These are phyloP conservation scores for Mallotus japonicus DNA, from an alignment of 441 rosid species.

Conservation along the genomic window DNA sequence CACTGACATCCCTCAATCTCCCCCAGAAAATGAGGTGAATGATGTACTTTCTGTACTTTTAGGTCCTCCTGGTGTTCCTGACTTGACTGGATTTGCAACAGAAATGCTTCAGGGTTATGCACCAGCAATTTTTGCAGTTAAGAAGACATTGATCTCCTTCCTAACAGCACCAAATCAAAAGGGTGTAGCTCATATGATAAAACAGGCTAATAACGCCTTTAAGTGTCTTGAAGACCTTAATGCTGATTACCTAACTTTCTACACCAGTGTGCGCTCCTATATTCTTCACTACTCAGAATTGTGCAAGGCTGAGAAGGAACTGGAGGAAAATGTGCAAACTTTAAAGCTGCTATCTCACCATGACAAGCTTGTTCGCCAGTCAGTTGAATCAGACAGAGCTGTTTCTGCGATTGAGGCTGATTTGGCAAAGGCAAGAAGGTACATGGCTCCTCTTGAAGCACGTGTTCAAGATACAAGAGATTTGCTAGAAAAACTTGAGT, in stretches of 20 bases:
- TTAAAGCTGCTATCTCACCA: background rate
- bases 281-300: background rate
- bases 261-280: background rate
- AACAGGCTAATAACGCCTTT: background rate
- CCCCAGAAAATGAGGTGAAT: background rate
- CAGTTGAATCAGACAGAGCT: background rate
- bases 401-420: background rate
- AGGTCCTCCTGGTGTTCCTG: background rate
- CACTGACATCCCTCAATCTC: background rate
- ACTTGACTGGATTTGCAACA: background rate
- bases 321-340: background rate
- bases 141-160: background rate
- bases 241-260: slow-evolving; percentile 1
- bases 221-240: background rate
- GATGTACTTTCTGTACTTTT: slow-evolving; percentile 1
- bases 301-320: background rate
- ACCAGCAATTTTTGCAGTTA: background rate
- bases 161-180: background rate
- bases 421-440: background rate
- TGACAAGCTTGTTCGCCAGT: background rate
- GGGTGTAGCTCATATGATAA: background rate
- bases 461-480: background rate
- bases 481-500: background rate
- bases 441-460: background rate
- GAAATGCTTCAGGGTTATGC: background rate